Base-by-base conservation (phyloP, 306 rosid genomes). In the Delonix regia region DNA sequence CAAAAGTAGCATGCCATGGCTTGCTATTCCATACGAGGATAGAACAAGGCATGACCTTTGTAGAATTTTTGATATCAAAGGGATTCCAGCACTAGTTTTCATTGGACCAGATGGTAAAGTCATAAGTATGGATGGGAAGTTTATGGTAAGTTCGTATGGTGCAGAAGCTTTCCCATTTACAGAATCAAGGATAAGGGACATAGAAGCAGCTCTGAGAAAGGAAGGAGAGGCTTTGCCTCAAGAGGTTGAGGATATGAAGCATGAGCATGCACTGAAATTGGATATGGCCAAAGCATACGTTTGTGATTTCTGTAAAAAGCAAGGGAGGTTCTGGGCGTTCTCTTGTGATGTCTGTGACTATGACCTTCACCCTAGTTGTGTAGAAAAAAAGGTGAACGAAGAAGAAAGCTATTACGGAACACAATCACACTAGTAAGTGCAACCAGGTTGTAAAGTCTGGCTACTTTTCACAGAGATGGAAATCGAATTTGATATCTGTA, bases 111-210 rank as follows among this genome's bases (percentile, higher is more conserved):
- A 95, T 67, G 96, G 97, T 22, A 95, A 91, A 82, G 81, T 85
- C 60, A 38, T 77, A 45, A 84, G 82, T 61, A 69, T 48, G 62
- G 85, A 91, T 53, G 99, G 94, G 12, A 91, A 84, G 83, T 84
- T 88, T 0, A 65, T 88, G 87, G 71, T 91, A 16, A 81, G 91
- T 44, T 86, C 87, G 36, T 89, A 92, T 49, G 99, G 99, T 2
- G 94, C 96, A 7, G 87, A 88, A 78, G 97, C 96, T 44, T 95
- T 89, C 80, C 98, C 99, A 1, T 95, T 93, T 47, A 91, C 99
- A 3, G 93, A 89, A 42, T 60, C 84, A 18, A 71, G 93, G 85
- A 71, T 93, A 33, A 80, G 73, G 27, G 98, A 91, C 19, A 56
- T 93, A 34, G 96, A 93, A 71, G 87, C 83, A 36, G 94, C 87